A percentile compares a stretch with the other conserved stretches of the same genome.
Conservation (phyloP, 2,329 filamentous ascomycete species). For the Ascosphaera pollenicola region DNA sequence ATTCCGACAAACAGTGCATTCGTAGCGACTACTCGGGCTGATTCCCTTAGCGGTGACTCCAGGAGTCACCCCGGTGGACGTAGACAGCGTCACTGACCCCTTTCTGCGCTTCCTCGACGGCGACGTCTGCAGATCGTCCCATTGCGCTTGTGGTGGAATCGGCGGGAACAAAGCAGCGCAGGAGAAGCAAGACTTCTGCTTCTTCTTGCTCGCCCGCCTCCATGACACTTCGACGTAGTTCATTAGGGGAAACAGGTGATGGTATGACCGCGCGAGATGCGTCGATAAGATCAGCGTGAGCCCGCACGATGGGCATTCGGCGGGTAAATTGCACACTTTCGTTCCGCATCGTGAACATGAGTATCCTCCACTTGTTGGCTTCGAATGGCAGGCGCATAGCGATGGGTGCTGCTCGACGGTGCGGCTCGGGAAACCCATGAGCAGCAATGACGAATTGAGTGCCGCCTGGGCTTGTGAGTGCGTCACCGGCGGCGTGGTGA, state of each 20-base stretch:
- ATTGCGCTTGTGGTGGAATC: slow-evolving; percentile 17
- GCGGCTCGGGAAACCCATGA: slow-evolving; percentile 95
- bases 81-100: not conserved
- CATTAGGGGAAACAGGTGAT: slow-evolving; percentile 71
- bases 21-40: slow-evolving; percentile 72
- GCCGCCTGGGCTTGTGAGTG: slow-evolving; percentile 33
- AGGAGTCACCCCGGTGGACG: not conserved
- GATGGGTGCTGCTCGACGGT: slow-evolving; percentile 50
- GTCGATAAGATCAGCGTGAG: slow-evolving; percentile 88
- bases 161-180: slow-evolving; percentile 54
- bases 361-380: slow-evolving; percentile 65
- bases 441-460: slow-evolving; percentile 39
- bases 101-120: slow-evolving; percentile 10
- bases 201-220: slow-evolving; percentile 39
- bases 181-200: slow-evolving; percentile 44
- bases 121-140: slow-evolving; percentile 11
- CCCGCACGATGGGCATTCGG: slow-evolving; percentile 77
- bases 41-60: slow-evolving; percentile 32
- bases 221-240: slow-evolving; percentile 87
- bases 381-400: slow-evolving; percentile 79
- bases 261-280: slow-evolving; percentile 77
- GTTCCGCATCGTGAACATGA: slow-evolving; percentile 69
- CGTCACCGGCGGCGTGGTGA: slow-evolving; percentile 75
- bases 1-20: slow-evolving; percentile 62
- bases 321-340: slow-evolving; percentile 75